Percentiles rank a stretch among this genome's conserved stretches.
These are phyloP conservation scores for Pythium guiyangense DNA, from an alignment of 352 stramenopile species.

Conservation along the genomic window DNA sequence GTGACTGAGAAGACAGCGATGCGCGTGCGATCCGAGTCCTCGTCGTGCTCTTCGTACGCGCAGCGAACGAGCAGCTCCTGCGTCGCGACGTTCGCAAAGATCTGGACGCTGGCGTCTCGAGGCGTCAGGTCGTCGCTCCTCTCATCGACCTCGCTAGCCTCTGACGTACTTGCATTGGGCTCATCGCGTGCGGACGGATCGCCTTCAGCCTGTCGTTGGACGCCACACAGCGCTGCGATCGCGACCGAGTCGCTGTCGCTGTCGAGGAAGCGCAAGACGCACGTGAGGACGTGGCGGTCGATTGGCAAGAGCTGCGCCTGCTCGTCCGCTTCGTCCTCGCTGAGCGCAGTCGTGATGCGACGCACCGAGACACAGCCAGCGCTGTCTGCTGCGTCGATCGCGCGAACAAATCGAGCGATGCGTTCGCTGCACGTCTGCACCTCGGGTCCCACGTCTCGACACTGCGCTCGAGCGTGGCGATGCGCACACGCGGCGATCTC, in stretches of 20 bases:
- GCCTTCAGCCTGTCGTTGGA: neutral
- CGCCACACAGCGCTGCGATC: neutral
- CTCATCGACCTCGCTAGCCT: neutral
- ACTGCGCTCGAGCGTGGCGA: no score
- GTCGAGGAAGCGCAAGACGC: slow-evolving; percentile 5
- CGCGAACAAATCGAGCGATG: neutral
- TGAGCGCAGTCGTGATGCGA: neutral
- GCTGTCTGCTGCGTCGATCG: neutral
- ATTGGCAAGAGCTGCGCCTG: neutral
- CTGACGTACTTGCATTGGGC: neutral
- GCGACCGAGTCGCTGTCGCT: neutral
- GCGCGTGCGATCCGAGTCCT: neutral
- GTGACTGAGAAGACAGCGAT: slow-evolving; percentile 1
- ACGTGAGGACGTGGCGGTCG: slow-evolving; percentile 2
- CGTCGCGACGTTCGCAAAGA: slow-evolving; percentile 1
- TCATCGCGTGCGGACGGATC: no score
- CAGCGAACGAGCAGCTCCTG: slow-evolving; percentile 3
- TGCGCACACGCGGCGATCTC: neutral
- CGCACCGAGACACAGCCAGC: neutral
- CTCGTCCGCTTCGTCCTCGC: neutral
- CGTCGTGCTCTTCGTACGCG: neutral
- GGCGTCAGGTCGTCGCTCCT: neutral
- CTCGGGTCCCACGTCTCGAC: no score
- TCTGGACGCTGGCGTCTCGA: neutral
- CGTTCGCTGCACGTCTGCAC: neutral